These are phyloP conservation scores for Xylaria sp. DNA, from an alignment of 2,329 filamentous ascomycete species.

Conservation along the genomic window DNA sequence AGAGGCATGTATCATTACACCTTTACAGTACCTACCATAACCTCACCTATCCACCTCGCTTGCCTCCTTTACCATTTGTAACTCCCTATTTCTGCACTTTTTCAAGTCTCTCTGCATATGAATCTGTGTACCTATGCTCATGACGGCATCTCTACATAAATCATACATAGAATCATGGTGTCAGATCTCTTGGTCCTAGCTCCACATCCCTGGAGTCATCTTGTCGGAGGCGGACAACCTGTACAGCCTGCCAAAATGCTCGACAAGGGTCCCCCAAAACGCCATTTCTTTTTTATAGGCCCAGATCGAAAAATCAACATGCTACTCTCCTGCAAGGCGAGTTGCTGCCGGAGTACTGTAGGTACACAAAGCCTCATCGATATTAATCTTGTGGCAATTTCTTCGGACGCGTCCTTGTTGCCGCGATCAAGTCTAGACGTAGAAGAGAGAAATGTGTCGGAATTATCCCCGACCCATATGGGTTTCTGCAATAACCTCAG, in stretches of 20 bases:
- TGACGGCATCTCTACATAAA: background rate
- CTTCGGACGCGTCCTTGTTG: no score
- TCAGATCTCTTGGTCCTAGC: background rate
- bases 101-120: background rate
- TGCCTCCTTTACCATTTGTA: background rate
- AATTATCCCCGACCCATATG: no score
- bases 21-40: no score
- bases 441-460: no score
- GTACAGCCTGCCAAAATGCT: background rate
- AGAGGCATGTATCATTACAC: no score
- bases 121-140: background rate
- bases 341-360: background rate
- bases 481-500: no score
- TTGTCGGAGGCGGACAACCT: background rate
- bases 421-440: no score
- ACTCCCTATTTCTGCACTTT: background rate
- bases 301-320: background rate
- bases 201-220: background rate
- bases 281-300: constrained; percentile 1
- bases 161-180: background rate
- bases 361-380: background rate
- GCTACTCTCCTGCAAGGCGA: background rate
- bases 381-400: background rate
- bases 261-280: background rate
- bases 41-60: background rate